A percentile compares a stretch with the other conserved stretches of the same genome.
Conservation (phyloP, 2,329 filamentous ascomycete genomes). For the Fusarium pseudocircinatum region DNA sequence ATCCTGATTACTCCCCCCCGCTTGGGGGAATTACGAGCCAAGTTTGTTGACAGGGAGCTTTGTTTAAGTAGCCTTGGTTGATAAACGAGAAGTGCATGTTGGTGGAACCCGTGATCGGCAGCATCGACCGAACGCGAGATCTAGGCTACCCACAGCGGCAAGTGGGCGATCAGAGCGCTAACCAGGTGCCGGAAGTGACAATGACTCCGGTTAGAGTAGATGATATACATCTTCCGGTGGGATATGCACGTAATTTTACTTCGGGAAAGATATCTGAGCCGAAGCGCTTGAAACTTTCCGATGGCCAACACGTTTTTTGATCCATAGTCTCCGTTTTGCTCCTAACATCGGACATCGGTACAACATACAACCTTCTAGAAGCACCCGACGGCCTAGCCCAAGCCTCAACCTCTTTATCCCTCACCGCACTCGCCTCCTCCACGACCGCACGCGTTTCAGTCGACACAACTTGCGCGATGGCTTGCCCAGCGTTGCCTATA, state of each 20-base stretch:
- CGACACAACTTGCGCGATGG: conserved; percentile 9
- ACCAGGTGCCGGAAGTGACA: not conserved
- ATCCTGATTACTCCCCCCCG: not conserved
- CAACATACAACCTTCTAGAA: no score
- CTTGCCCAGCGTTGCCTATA: conserved; percentile 22
- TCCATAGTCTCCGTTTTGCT: not conserved
- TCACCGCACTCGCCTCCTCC: not conserved
- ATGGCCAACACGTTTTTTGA: not conserved
- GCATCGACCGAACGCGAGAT: not conserved
- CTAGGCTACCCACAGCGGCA: not conserved
- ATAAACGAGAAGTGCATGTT: not conserved
- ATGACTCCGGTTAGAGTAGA: not conserved
- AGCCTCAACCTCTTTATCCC: conserved; percentile 9
- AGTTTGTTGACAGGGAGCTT: not conserved
- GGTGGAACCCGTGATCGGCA: not conserved
- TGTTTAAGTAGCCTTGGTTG: not conserved
- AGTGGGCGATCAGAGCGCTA: not conserved
- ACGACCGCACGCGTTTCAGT: conserved; percentile 17
- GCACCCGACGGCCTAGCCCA: not conserved
- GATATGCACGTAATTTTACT: not conserved
- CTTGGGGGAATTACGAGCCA: no score
- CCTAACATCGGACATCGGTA: not conserved
- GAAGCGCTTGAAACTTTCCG: no score
- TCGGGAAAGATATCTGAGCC: no score
- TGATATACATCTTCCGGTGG: not conserved